Evolutionary conservation across 2,329 filamentous ascomycete species (phyloP).

Genomic region (Epicoccum nigrum): DNA sequence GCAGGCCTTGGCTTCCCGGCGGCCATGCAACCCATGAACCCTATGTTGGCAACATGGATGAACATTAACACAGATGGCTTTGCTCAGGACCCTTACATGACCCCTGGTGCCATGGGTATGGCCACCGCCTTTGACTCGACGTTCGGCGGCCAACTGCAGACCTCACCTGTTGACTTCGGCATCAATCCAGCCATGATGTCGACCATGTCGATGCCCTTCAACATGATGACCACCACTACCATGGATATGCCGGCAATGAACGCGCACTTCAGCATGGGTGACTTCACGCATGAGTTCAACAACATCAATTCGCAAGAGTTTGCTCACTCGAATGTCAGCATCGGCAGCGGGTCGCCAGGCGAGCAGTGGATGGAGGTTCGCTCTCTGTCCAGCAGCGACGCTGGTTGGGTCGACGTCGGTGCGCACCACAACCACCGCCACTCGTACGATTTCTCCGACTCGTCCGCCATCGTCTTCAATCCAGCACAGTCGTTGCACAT

Average conservation of each 20-base stretch:
- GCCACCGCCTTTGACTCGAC: conserved; percentile 47
- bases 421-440: conserved; percentile 56
- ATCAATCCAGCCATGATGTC: conserved; percentile 52
- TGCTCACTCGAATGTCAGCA: conserved; percentile 42
- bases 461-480: conserved; percentile 77
- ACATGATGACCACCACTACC: conserved; percentile 50
- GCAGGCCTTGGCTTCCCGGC: conserved; percentile 41
- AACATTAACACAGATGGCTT: conserved; percentile 47
- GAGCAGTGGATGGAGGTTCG: conserved; percentile 84
- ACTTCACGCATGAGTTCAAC: conserved; percentile 74
- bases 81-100: conserved; percentile 33
- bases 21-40: conserved; percentile 43
- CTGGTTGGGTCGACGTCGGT: conserved; percentile 85
- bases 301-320: conserved; percentile 55
- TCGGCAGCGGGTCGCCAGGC: conserved; percentile 69
- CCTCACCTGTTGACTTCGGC: conserved; percentile 54
- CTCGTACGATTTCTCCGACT: conserved; percentile 70
- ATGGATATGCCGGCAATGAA: conserved; percentile 50
- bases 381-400: conserved; percentile 83
- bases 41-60: conserved; percentile 52
- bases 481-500: conserved; percentile 88
- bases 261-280: conserved; percentile 57
- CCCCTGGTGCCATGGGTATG: conserved; percentile 38
- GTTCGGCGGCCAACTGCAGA: conserved; percentile 51
- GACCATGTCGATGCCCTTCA: conserved; percentile 51